Evolutionary conservation across 805 yeast genomes (phyloP).

Genomic region (Yueomyces sinensis): DNA sequence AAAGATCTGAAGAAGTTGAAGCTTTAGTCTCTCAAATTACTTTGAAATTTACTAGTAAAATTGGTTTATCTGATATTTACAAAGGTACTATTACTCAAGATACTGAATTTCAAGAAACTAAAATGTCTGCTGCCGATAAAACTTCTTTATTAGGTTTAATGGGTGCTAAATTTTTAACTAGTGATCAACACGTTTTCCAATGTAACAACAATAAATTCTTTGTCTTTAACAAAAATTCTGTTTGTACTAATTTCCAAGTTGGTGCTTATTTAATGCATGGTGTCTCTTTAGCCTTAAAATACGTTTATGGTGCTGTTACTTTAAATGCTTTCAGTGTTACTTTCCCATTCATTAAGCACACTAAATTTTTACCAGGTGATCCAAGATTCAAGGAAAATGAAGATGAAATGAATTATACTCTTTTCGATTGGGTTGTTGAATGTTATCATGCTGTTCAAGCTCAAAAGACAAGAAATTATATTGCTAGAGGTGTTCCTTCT

Average conservation of each 20-base stretch:
- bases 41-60: conserved; percentile 9
- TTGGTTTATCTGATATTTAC: conserved; percentile 9
- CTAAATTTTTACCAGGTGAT: conserved; percentile 14
- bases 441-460: conserved; percentile 2
- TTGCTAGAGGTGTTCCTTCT: background rate
- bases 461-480: background rate
- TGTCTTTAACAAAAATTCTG: conserved; percentile 6
- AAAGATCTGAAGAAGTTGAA: background rate
- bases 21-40: conserved; percentile 8
- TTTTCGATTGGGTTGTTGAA: conserved; percentile 13
- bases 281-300: conserved; percentile 10
- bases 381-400: conserved; percentile 8
- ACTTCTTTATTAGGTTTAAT: conserved; percentile 7
- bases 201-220: conserved; percentile 13
- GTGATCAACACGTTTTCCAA: conserved; percentile 9
- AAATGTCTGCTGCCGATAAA: conserved; percentile 10
- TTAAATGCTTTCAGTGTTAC: conserved; percentile 10
- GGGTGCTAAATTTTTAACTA: conserved; percentile 10
- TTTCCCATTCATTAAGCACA: conserved; percentile 10
- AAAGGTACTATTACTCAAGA: conserved; percentile 7
- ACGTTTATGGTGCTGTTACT: conserved; percentile 10
- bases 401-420: conserved; percentile 4
- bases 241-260: conserved; percentile 8
- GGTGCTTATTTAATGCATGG: conserved; percentile 13
- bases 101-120: conserved; percentile 11